These are phyloP conservation scores for Psilocybe cyanescens DNA, from an alignment of 768 basidiomycete genomes.

Conservation along the genomic window DNA sequence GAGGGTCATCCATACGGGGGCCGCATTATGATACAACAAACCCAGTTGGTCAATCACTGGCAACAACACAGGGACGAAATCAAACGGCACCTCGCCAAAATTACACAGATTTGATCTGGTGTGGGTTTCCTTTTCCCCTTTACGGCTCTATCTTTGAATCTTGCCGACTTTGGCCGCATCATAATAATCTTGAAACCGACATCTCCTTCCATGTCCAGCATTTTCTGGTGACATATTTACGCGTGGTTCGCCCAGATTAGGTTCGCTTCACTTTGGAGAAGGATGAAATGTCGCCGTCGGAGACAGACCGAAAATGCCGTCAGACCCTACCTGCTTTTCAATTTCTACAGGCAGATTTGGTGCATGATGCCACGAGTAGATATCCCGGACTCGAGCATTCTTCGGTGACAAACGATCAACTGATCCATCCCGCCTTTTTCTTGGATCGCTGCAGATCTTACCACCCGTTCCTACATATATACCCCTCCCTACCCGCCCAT, in stretches of 20 bases:
- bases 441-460: slow-evolving; percentile 26
- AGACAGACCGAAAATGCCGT: slow-evolving; percentile 40
- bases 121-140: slow-evolving; percentile 35
- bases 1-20: slow-evolving; percentile 26
- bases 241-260: slow-evolving; percentile 48
- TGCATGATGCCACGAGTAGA: slow-evolving; percentile 30
- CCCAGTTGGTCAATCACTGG: background rate
- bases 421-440: slow-evolving; percentile 31
- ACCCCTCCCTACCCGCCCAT: slow-evolving; percentile 16
- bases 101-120: slow-evolving; percentile 39
- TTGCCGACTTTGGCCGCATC: slow-evolving; percentile 47
- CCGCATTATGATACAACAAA: slow-evolving; percentile 24
- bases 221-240: slow-evolving; percentile 42
- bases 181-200: slow-evolving; percentile 15
- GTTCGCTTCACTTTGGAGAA: slow-evolving; percentile 31
- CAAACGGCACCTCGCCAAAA: slow-evolving; percentile 36
- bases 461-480: slow-evolving; percentile 29
- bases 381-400: slow-evolving; percentile 29
- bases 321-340: slow-evolving; percentile 26
- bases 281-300: slow-evolving; percentile 35
- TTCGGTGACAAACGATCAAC: slow-evolving; percentile 34
- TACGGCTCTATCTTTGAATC: slow-evolving; percentile 42
- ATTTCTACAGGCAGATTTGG: slow-evolving; percentile 24
- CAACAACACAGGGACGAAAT: slow-evolving; percentile 30
- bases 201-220: slow-evolving; percentile 40